Evolutionary conservation across 1,284 basidiomycete species (phyloP), one percentile per base, ranked within the genome.

Genomic region (Malassezia obtusa): DNA sequence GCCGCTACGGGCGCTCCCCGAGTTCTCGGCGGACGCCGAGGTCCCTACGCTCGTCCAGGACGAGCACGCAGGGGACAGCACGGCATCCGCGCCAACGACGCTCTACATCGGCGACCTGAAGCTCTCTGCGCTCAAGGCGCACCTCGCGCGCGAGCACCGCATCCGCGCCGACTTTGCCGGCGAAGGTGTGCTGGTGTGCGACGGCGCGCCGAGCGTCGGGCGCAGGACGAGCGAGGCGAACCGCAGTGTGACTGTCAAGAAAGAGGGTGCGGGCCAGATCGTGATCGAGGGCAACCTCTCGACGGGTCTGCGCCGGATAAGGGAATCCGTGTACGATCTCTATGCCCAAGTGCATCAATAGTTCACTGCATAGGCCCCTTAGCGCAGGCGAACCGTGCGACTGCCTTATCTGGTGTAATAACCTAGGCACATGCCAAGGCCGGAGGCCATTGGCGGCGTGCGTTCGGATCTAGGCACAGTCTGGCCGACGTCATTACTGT

Each of bases 1-100:
- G 17, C 90, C 85, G 73, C 83, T 96, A 35, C 83, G 84, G 28
- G 92, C 90, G 24, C 82, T 85, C 24, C 83, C 96, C 26, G 80
- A 84, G 4, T 82, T 83, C 40, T 83, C 87, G 45, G 83, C 86
- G 10, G 89, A 84, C 58, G 88, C 89, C n/a, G 77, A 77, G 7
- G 75, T 81, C 7, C 79, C 80, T 0, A 75, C 77, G 1, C 75
- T 81, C 12, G 37, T 45, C 33, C 37, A 24, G 21, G 30, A 21
- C 21, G 33, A 25, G 28, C 26, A 8, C 28, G 45, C 17, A 3
- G 40, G 21, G 10, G 25, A 45, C 17, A 43, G 47, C 17, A 35
- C 30, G 10, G 37, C 39, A 1, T 17, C 47, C 25, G 43, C 56
- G 5, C 45, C 57, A 14, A 57, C 59, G 2, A 73, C 71, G 14